Evolutionary conservation across 2,329 filamentous ascomycete genomes (phyloP), one percentile per base, ranked within the genome.

Genomic region (Cordyceps tenuipes): DNA sequence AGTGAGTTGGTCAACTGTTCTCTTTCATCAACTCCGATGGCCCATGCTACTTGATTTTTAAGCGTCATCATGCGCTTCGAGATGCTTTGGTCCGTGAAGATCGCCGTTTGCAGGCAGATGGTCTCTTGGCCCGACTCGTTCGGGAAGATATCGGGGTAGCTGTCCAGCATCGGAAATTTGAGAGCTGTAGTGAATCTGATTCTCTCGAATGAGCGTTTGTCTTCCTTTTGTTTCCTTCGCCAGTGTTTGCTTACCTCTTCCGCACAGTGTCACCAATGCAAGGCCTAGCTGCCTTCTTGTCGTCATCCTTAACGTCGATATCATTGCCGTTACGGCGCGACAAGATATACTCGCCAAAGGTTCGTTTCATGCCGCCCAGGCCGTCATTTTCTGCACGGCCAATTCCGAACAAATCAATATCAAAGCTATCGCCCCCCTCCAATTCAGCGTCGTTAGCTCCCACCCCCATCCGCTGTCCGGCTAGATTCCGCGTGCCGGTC

Each of bases 1-100:
- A 99, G 77, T 13, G 88, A 86, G 68, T 96, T 94, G 50, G 85
- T 83, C n/a, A 97, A 77, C 2, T 79, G 79, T 73, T 99, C 94
- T 47, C 93, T 82, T 68, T 97, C 92, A 62, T 95, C 90, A 3
- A 93, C 67, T 0, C 79, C 78, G 17, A 92, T 78, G 12, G 83
- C 79, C 63, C 86, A 82, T 17, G 82, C 75, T 13, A 88, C 85
- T 13, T 88, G 78, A 23, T 79, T 75, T 65, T 89, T 84, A 31
- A 96, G 74, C 2, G 74, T 72, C 68, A 87, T 87, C 50, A 97
- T 77, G 39, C 84, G 82, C 21, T 82, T 77, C 13, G 86, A 85
- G n/a, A 95, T 86, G 7, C 81, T 81, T 12, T 89, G 86, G 58
- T 91, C 89, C 0, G 89, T 91, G 3, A 87, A 88, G 52, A 97